Base-by-base conservation (phyloP, 495 filamentous ascomycete species). In the Delitschia confertaspora region DNA sequence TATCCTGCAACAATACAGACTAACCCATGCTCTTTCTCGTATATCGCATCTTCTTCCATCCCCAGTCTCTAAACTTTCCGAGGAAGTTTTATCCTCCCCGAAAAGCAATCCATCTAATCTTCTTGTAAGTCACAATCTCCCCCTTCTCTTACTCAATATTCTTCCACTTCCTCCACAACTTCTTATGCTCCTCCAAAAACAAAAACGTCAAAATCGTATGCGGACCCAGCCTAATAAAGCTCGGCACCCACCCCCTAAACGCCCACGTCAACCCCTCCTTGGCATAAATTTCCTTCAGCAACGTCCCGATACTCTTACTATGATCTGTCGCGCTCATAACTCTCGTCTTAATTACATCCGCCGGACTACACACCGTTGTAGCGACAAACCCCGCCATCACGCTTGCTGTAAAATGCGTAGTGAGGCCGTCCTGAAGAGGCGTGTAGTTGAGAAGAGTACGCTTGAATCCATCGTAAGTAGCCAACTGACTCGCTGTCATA, bases 181-280 rank as follows among this genome's bases (percentile, higher is more conserved):
- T 81, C 68, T 87, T 86, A 60, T 89, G 85, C 53, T 93, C 82
- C 61, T 98, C 91, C 57, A 98, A 68, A 64, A 95, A 95, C 47
- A 98, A 59, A 54, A 98, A 95, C 7, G 93, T 96, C 45, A 83
- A 80, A 57, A 96, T 86, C 2, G 91, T 98, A 70, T 98, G 91
- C 30, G 82, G 82, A 18, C 81, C 93, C 43, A 98, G 58, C n/a
- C 91, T 73, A 43, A 95, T 78, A 61, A 98, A 98, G 56, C 85
- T 91, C 7, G 91, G 91, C 32, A 94, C 82, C 91, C 91, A 98
- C n/a, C 91, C 91, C 58, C 82, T 80, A 65, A 95, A 96, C 74
- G 88, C 84, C 91, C 91, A 98, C 1, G 68, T 61, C 33, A 85
- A 61, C 20, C 89, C 89, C 61, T 98, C 88, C 39, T 76, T 73